These are phyloP conservation scores for Cladochytrium replicatum DNA, from an alignment of 192 early-diverging fungal species.

Conservation along the genomic window DNA sequence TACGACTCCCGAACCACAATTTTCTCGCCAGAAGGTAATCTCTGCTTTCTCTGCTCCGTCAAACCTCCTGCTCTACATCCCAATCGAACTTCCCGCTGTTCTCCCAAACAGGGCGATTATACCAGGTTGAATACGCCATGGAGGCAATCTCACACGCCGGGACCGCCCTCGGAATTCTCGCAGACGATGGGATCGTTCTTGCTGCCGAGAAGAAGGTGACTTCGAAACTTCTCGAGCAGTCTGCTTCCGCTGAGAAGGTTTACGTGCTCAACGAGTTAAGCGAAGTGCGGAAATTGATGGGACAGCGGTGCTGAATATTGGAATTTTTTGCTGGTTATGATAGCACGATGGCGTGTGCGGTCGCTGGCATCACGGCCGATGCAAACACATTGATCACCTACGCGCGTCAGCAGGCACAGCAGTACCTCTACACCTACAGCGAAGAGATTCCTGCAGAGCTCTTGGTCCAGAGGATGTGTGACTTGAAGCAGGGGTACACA, in stretches of 20 bases:
- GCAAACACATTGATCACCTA: slow-evolving; percentile 93
- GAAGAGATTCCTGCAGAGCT: slow-evolving; percentile 92
- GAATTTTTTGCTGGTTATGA: slow-evolving; percentile 6
- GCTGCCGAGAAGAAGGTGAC: slow-evolving; percentile 95
- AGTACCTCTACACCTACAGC: slow-evolving; percentile 76
- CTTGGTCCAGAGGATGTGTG: slow-evolving; percentile 88
- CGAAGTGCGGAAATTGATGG: slow-evolving; percentile 1
- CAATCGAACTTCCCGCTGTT: neutral
- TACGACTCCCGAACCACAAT: slow-evolving; percentile 98
- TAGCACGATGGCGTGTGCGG: slow-evolving; percentile 82
- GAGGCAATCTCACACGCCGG: slow-evolving; percentile 98
- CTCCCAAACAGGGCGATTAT: slow-evolving; percentile 69
- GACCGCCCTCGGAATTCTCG: slow-evolving; percentile 84
- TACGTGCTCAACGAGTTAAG: slow-evolving; percentile 88
- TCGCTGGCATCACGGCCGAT: slow-evolving; percentile 93
- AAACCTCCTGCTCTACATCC: neutral
- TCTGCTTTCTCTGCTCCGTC: neutral
- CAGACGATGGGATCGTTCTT: slow-evolving; percentile 88
- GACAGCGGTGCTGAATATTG: neutral
- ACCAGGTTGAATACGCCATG: slow-evolving; percentile 99
- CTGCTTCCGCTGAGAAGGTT: slow-evolving; percentile 82
- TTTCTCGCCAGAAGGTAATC: slow-evolving; percentile 95
- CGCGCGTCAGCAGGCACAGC: slow-evolving; percentile 75
- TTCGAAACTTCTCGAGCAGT: slow-evolving; percentile 85
- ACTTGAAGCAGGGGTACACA: slow-evolving; percentile 98